Base-by-base conservation (phyloP, 768 basidiomycete species). In the Sutorius australiensis region DNA sequence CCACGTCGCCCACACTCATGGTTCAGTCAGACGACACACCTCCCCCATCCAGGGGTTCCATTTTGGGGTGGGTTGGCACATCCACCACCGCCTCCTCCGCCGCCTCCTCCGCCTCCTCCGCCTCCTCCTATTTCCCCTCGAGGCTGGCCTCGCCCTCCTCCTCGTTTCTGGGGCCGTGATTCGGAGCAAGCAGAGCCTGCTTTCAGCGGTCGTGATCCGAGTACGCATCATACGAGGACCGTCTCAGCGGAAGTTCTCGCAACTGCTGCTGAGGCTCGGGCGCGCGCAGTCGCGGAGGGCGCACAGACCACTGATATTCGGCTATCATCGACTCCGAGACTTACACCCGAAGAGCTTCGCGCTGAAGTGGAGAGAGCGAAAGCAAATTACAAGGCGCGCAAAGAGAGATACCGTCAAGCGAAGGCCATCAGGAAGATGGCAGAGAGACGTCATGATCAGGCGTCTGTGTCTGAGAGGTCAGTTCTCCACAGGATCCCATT, bases 371-470 rank as follows among this genome's bases (percentile, higher is more conserved):
- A 89, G 60, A 79, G 72, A 17, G 86, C 88, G 1, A 91, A 88
- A 59, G 74, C 73, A 27, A 69, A 71, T 21, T 91, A 91, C 67
- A 86, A 81, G 68, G 75, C 74, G 1, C 80, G 83, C 67, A 91
- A 91, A 62, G 86, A 87, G 60, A 74, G 73, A 21, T 88, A 89
- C 60, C 79, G 86, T 28, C 71, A 71, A 58, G 80, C 83, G 48
- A 77, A 81, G 48, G 80, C 82, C 44, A 71, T 72, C 24, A 78
- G 74, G 51, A 75, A 66, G 58, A 74, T 70, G 57, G 73, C 72
- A 51, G 69, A 68, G 43, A 62, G 59, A 41, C 52, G 51, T 30
- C 56, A 44, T 28, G 57, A 49, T 7, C 59, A 61, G 9, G 61
- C 54, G 38, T 60, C 62, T 33, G 46, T 60, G 17, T 56, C 34